Evolutionary conservation across 129 eudicot genomes (phyloP).

Genomic region (Centaurea solstitialis): DNA sequence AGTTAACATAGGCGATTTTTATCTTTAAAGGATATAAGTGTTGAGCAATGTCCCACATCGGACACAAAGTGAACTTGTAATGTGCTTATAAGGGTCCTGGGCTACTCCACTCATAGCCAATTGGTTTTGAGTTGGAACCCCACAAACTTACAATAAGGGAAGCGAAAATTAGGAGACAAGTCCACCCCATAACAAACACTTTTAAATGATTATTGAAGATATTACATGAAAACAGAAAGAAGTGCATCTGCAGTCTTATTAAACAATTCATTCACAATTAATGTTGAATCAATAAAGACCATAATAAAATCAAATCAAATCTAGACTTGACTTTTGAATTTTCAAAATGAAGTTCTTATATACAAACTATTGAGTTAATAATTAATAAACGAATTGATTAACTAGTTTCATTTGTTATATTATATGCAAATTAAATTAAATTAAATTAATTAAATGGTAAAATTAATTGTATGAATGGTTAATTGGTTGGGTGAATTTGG

Average conservation of each 20-base stretch:
- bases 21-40: no score
- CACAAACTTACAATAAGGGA: no score
- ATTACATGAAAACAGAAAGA: neutral
- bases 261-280: neutral
- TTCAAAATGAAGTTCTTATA: neutral
- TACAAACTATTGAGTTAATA: constrained; percentile 1
- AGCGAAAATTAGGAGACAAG: neutral
- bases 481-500: constrained; percentile 3
- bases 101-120: no score
- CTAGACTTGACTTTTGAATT: neutral
- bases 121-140: no score
- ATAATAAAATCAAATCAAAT: neutral
- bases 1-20: no score
- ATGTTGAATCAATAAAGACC: neutral
- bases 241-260: constrained; percentile 3
- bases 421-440: neutral
- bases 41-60: no score
- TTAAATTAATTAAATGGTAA: no score
- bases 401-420: neutral
- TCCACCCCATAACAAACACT: neutral
- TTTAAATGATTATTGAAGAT: neutral
- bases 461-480: constrained; percentile 1
- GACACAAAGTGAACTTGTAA: no score
- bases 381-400: constrained; percentile 3
- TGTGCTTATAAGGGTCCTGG: no score